phyloP scores from a whole-genome alignment of 768 basidiomycete species.

The Lactarius tabidus region DNA sequence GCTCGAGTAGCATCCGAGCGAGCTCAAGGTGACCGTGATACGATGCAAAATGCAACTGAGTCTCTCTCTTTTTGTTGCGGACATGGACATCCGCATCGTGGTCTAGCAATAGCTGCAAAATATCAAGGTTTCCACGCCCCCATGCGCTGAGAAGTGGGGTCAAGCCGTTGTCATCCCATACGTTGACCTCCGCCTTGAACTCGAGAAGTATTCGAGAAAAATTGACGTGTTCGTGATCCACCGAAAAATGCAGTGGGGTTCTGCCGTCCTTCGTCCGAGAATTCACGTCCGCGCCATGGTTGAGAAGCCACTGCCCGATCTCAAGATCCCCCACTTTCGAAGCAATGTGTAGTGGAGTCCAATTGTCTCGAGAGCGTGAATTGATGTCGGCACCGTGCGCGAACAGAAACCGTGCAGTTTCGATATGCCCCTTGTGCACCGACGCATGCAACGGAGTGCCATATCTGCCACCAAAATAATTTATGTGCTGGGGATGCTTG shows the following conservation, averaged over 20 bases:
- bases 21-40: not conserved
- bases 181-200: not conserved
- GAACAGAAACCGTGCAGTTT: not conserved
- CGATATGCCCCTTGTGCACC: not conserved
- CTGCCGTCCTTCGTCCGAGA: too few species aligned
- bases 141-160: too few species aligned
- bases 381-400: not conserved
- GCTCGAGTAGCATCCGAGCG: not conserved
- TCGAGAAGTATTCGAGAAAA: not conserved
- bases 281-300: not conserved
- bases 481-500: not conserved
- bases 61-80: too few species aligned
- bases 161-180: too few species aligned
- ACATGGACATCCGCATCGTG: too few species aligned
- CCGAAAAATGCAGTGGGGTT: too few species aligned
- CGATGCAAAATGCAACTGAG: too few species aligned
- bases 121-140: too few species aligned
- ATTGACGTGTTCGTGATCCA: too few species aligned
- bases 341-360: not conserved
- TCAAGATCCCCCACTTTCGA: not conserved
- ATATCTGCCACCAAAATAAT: not conserved
- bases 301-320: not conserved
- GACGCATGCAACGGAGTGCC: not conserved
- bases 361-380: not conserved
- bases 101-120: too few species aligned